Evolutionary conservation across 2,329 filamentous ascomycete genomes (phyloP).

Genomic region (Cytospora chrysosperma): DNA sequence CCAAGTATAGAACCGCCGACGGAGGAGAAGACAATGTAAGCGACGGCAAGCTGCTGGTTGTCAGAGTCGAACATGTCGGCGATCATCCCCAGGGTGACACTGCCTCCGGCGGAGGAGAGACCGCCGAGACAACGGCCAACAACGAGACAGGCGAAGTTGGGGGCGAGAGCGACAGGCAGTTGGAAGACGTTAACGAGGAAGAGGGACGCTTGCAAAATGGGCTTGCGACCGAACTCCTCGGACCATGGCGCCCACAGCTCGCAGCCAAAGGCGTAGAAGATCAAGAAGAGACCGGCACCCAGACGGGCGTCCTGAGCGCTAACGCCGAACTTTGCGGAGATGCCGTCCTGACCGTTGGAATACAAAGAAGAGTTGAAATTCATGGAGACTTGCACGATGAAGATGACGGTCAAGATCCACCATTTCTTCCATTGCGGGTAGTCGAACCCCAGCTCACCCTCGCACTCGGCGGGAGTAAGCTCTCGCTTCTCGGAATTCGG

Average conservation of each 20-base stretch:
- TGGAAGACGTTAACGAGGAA: conserved; percentile 78
- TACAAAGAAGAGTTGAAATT: conserved; percentile 77
- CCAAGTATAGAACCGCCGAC: conserved; percentile 76
- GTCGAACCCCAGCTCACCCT: conserved; percentile 62
- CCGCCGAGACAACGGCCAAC: conserved; percentile 70
- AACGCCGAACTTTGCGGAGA: conserved; percentile 66
- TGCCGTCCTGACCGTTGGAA: conserved; percentile 66
- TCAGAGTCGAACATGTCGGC: conserved; percentile 72
- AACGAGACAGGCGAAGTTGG: conserved; percentile 69
- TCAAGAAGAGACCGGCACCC: conserved; percentile 75
- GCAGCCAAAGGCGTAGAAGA: conserved; percentile 81
- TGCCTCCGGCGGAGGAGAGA: conserved; percentile 69
- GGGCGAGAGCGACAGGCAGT: conserved; percentile 68
- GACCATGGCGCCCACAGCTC: conserved; percentile 88
- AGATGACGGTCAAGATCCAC: conserved; percentile 71
- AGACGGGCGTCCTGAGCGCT: conserved; percentile 67
- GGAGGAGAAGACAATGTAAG: conserved; percentile 75
- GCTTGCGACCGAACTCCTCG: conserved; percentile 77
- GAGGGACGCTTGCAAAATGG: conserved; percentile 70
- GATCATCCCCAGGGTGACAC: conserved; percentile 73
- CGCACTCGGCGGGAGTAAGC: conserved; percentile 59
- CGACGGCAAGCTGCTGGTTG: conserved; percentile 71
- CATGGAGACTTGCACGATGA: conserved; percentile 73
- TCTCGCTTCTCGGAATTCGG: conserved; percentile 31
- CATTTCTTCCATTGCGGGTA: conserved; percentile 66